These are phyloP conservation scores for Aspergillus tanneri DNA, from an alignment of 2,329 filamentous ascomycete genomes.

Conservation along the genomic window DNA sequence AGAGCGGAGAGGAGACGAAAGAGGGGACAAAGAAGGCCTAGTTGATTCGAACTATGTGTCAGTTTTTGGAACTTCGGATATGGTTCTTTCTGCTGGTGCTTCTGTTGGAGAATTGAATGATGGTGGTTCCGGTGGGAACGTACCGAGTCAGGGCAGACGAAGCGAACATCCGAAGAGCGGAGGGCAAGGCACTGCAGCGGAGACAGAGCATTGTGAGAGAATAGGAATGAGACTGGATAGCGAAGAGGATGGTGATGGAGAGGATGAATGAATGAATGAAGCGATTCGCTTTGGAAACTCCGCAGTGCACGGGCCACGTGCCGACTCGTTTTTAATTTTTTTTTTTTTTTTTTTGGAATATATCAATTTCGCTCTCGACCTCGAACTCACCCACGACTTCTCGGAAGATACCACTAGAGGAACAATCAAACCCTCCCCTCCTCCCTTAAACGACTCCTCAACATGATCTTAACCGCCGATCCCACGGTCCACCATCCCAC, in stretches of 20 bases:
- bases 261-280: conserved; percentile 12
- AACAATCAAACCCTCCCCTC: background rate
- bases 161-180: conserved; percentile 24
- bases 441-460: background rate
- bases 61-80: too few relatives aligned
- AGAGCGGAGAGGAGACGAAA: conserved; percentile 16
- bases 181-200: conserved; percentile 34
- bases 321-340: conserved; percentile 17
- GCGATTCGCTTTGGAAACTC: background rate
- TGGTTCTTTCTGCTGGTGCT: too few relatives aligned
- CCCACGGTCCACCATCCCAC: conserved; percentile 41
- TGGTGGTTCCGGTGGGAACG: background rate
- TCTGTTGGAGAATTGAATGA: background rate
- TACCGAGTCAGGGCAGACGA: conserved; percentile 16
- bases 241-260: conserved; percentile 9
- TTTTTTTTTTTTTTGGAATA: background rate
- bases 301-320: conserved; percentile 30
- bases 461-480: conserved; percentile 36
- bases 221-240: background rate
- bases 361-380: background rate
- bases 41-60: conserved; percentile 2
- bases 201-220: conserved; percentile 34
- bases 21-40: background rate
- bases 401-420: too few relatives aligned
- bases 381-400: too few relatives aligned